A percentile compares a stretch with the other conserved stretches of the same genome.
phyloP scores from a whole-genome alignment of 805 yeast species.

The Saccharomyces eubayanus region DNA sequence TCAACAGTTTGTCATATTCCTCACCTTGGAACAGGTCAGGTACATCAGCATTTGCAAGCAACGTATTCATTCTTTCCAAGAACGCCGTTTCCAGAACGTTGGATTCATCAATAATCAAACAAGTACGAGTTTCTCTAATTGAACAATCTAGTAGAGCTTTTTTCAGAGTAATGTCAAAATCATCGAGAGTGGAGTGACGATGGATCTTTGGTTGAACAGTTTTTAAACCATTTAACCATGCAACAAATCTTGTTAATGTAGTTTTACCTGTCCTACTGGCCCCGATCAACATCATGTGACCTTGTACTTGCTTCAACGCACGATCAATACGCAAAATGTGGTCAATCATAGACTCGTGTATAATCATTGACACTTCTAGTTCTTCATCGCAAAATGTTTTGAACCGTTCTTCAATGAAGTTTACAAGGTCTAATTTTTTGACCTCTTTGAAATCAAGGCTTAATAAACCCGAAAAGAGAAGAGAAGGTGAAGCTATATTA shows the following conservation, averaged over 20 bases:
- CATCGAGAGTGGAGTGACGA: slow-evolving; percentile 43
- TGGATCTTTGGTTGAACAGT: slow-evolving; percentile 51
- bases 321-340: slow-evolving; percentile 75
- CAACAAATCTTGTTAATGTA: slow-evolving; percentile 67
- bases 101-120: slow-evolving; percentile 76
- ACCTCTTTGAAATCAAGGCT: slow-evolving; percentile 55
- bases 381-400: slow-evolving; percentile 74
- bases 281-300: slow-evolving; percentile 82
- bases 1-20: slow-evolving; percentile 46
- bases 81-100: slow-evolving; percentile 68
- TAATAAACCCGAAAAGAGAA: slow-evolving; percentile 70
- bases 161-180: slow-evolving; percentile 62
- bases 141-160: slow-evolving; percentile 43
- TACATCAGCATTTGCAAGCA: slow-evolving; percentile 87
- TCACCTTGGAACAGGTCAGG: slow-evolving; percentile 84
- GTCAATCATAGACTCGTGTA: slow-evolving; percentile 64
- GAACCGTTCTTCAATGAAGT: slow-evolving; percentile 57
- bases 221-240: slow-evolving; percentile 81
- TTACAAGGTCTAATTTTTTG: slow-evolving; percentile 36
- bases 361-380: slow-evolving; percentile 46
- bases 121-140: slow-evolving; percentile 49
- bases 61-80: slow-evolving; percentile 83
- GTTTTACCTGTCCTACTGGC: slow-evolving; percentile 76
- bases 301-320: slow-evolving; percentile 76
- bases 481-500: slow-evolving; percentile 38